Conservation (phyloP, 306 rosid species). For the Trichosanthes truncata region DNA sequence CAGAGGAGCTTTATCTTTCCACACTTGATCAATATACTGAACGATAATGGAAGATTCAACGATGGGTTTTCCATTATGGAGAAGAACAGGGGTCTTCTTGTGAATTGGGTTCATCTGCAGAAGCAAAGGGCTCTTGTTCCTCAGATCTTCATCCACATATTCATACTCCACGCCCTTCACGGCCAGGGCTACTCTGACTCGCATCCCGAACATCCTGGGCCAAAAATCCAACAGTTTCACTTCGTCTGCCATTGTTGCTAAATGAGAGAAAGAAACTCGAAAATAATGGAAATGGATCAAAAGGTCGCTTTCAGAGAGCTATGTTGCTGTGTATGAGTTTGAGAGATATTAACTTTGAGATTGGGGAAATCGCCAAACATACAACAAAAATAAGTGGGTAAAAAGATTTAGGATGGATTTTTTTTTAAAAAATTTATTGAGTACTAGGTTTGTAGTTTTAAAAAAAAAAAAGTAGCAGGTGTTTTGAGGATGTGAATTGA, state of each 20-base stretch:
- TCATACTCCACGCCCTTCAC: conserved; percentile 26
- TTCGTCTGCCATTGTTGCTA: conserved; percentile 16
- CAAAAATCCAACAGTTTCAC: conserved; percentile 17
- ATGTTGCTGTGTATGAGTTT: too few relatives aligned
- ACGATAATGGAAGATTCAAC: conserved; percentile 26
- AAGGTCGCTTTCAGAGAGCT: too few relatives aligned
- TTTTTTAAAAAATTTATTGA: too few relatives aligned
- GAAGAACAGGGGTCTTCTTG: conserved; percentile 39
- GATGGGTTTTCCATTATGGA: conserved; percentile 40
- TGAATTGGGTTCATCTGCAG: conserved; percentile 44
- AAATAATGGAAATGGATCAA: too few relatives aligned
- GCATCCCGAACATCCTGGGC: conserved; percentile 25
- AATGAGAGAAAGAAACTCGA: background rate
- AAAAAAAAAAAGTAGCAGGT: too few relatives aligned
- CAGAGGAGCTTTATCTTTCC: conserved; percentile 19
- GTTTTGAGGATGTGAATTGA: too few relatives aligned
- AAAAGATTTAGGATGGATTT: too few relatives aligned
- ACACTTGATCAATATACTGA: conserved; percentile 31
- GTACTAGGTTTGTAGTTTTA: too few relatives aligned
- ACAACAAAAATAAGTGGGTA: too few relatives aligned
- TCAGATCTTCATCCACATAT: conserved; percentile 18
- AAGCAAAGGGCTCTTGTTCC: conserved; percentile 33
- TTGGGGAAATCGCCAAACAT: too few relatives aligned
- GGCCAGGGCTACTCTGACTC: conserved; percentile 22
- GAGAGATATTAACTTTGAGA: too few relatives aligned